Base-by-base conservation (phyloP, 257 asterid species). In the Henckelia pumila region DNA sequence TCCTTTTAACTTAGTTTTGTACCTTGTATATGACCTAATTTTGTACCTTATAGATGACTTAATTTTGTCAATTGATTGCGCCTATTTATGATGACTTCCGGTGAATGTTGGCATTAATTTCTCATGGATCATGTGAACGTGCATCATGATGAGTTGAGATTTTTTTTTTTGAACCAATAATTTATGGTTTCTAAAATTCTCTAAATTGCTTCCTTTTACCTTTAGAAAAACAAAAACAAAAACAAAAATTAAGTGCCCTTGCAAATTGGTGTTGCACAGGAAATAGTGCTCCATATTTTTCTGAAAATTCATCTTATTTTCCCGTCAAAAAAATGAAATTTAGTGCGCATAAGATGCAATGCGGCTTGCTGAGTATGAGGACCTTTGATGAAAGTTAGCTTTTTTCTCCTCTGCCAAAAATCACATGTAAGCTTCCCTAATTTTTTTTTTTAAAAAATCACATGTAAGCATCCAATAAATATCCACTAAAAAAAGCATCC, bases 381-480 rank as follows among this genome's bases (percentile, higher is more conserved):
- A 40, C 64, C 19, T 28, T 59, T 3, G 52, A 44, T 58, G 49
- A 65, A 58, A 59, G 29, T 40, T 11, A 23, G 60, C 23, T 59
- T 49, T 59, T 25, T 21, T 37, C 56, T 25, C 14, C 7, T 16
- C 64, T 16, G 22, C 28, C 13, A 61, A 68, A 73, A 61, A 28
- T 25, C 73, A 61, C 61, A 37, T 74, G 74, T 37, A 69, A 74
- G 71, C 4, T 26, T 26, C 28, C 28, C 4, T 26, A 26, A n/a
- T n/a, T n/a, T n/a, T n/a, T n/a, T n/a, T n/a, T n/a, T n/a, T n/a
- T n/a, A n/a, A n/a, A n/a, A n/a, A n/a, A n/a, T n/a, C n/a, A n/a
- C n/a, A n/a, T n/a, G n/a, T n/a, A n/a, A n/a, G n/a, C 78, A 68
- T 67, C 57, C 44, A 68, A 62, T 37, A 1, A 35, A 35, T 1